A percentile compares a stretch with the other conserved stretches of the same genome.
Conservation (phyloP, 305 asterid genomes). For the Ilex paraguariensis region DNA sequence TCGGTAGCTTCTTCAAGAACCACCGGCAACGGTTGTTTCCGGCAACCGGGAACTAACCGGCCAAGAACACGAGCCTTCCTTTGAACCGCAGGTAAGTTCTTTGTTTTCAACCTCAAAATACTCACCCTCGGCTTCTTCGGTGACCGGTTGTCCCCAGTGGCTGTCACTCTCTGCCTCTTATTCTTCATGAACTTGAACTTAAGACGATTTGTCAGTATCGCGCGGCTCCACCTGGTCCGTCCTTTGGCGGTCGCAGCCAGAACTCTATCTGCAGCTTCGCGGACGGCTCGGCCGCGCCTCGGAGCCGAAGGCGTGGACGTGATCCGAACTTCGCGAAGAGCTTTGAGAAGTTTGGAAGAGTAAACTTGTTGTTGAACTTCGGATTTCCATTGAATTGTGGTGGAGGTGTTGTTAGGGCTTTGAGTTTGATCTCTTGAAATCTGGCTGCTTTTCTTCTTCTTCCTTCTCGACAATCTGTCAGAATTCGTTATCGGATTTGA, state of each 20-base stretch:
- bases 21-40: slow-evolving; percentile 85
- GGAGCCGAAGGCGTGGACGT: slow-evolving; percentile 24
- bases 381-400: slow-evolving; percentile 62
- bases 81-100: slow-evolving; percentile 71
- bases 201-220: slow-evolving; percentile 67
- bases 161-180: slow-evolving; percentile 43
- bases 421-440: slow-evolving; percentile 16
- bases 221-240: slow-evolving; percentile 92
- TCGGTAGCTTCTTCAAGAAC: slow-evolving; percentile 85
- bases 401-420: slow-evolving; percentile 8
- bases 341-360: slow-evolving; percentile 75
- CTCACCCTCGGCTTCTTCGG: slow-evolving; percentile 63
- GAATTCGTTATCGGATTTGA: slow-evolving; percentile 45
- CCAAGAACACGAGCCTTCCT: slow-evolving; percentile 66
- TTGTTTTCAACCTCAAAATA: slow-evolving; percentile 56
- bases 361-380: slow-evolving; percentile 78
- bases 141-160: slow-evolving; percentile 39
- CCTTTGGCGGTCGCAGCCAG: slow-evolving; percentile 86
- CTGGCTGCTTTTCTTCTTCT: slow-evolving; percentile 40
- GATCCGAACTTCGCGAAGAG: slow-evolving; percentile 65
- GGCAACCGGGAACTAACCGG: slow-evolving; percentile 89
- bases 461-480: slow-evolving; percentile 54
- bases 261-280: slow-evolving; percentile 78
- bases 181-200: slow-evolving; percentile 78
- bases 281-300: slow-evolving; percentile 52